Evolutionary conservation across 2,329 filamentous ascomycete species (phyloP).

Genomic region (Sphaerulina musiva): DNA sequence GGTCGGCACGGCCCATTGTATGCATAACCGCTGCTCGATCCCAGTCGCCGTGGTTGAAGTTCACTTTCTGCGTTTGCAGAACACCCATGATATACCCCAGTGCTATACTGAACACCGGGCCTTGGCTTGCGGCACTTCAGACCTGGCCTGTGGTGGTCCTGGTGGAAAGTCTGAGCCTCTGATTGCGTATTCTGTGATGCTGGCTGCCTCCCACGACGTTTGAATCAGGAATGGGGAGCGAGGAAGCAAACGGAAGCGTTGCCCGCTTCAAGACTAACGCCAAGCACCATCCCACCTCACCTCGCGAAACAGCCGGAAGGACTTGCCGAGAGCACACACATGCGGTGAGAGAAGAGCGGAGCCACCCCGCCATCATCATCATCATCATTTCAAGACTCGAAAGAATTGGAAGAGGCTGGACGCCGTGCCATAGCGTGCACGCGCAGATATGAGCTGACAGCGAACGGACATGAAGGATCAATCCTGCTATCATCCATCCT

Average conservation of each 20-base stretch:
- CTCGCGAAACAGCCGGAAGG: slow-evolving; percentile 3
- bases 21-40: slow-evolving; percentile 7
- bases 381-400: too few relatives aligned
- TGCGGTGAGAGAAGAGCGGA: slow-evolving; percentile 8
- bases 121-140: too few relatives aligned
- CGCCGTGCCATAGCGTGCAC: slow-evolving; percentile 1
- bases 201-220: too few relatives aligned
- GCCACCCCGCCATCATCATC: background rate
- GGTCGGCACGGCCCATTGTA: slow-evolving; percentile 19
- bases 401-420: background rate
- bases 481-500: too few relatives aligned
- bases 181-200: background rate
- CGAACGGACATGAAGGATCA: background rate
- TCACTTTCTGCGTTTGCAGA: background rate
- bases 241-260: background rate
- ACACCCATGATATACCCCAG: too few relatives aligned
- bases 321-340: background rate
- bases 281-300: background rate
- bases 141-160: too few relatives aligned
- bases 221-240: background rate
- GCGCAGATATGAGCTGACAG: background rate
- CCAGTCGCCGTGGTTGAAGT: background rate
- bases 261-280: too few relatives aligned
- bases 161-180: background rate
- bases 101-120: too few relatives aligned